Conservation (phyloP, 2,329 filamentous ascomycete species). For the Aspergillus ochraceoroseus region DNA sequence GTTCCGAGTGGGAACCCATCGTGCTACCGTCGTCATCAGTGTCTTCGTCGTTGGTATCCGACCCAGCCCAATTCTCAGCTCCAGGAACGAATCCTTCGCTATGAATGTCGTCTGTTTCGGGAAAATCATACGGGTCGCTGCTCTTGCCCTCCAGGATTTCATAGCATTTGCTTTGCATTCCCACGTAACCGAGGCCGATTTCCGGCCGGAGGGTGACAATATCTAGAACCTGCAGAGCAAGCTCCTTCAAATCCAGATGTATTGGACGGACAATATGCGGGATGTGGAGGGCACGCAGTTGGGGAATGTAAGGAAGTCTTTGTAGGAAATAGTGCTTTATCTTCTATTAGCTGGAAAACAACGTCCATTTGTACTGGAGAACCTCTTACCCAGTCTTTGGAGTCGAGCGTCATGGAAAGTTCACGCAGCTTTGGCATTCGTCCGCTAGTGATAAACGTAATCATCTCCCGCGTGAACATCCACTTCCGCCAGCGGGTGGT, state of each 20-base stretch:
- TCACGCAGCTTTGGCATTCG: conserved; percentile 68
- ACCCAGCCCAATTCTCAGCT: conserved; percentile 42
- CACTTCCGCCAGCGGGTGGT: conserved; percentile 60
- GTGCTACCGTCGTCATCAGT: conserved; percentile 40
- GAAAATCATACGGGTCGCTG: conserved; percentile 38
- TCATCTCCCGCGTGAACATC: conserved; percentile 64
- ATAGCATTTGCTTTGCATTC: conserved; percentile 71
- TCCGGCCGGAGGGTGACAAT: conserved; percentile 72
- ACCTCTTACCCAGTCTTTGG: conserved; percentile 67
- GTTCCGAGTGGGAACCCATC: conserved; percentile 20
- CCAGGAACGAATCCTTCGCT: conserved; percentile 46
- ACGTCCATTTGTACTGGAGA: background rate
- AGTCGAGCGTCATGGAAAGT: conserved; percentile 66
- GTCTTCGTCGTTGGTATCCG: conserved; percentile 44
- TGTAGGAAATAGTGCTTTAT: conserved; percentile 71
- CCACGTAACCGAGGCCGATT: conserved; percentile 71
- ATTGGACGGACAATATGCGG: conserved; percentile 62
- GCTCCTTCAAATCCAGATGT: conserved; percentile 61
- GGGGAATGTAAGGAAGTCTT: conserved; percentile 63
- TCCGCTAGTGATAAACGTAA: conserved; percentile 70
- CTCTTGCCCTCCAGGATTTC: conserved; percentile 63
- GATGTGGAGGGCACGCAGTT: conserved; percentile 67
- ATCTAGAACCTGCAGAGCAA: conserved; percentile 71
- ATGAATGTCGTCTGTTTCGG: conserved; percentile 44
- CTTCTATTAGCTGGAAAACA: conserved; percentile 16